Percentiles rank a stretch among this genome's conserved stretches.
Evolutionary conservation across 495 filamentous ascomycete genomes (phyloP).

Genomic region (Glonium stellatum): DNA sequence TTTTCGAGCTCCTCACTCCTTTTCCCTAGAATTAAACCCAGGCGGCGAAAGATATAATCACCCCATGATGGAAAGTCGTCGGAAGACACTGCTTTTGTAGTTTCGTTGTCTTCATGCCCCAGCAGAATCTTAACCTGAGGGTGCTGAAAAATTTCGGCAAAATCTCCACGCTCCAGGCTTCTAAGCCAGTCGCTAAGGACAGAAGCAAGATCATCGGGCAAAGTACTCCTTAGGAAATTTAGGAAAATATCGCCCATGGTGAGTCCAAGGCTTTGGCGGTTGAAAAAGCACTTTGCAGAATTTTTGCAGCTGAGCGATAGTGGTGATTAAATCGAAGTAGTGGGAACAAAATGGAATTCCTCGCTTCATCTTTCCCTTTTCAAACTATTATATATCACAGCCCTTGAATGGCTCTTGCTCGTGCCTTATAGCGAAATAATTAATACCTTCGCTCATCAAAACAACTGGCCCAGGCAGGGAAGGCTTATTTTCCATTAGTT

Average conservation of each 20-base stretch:
- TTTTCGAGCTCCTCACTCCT: slow-evolving; percentile 8
- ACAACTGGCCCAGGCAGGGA: too few species aligned
- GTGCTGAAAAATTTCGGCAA: slow-evolving; percentile 22
- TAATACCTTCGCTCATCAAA: too few species aligned
- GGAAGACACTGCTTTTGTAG: slow-evolving; percentile 10
- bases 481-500: too few species aligned
- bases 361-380: neutral
- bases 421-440: too few species aligned
- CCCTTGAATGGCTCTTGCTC: too few species aligned
- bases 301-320: neutral
- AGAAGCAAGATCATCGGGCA: slow-evolving; percentile 31
- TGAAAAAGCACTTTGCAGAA: neutral
- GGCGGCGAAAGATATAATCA: slow-evolving; percentile 36
- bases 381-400: too few species aligned
- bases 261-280: neutral
- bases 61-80: slow-evolving; percentile 33
- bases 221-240: slow-evolving; percentile 26
- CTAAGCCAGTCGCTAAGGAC: slow-evolving; percentile 26
- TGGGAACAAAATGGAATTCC: neutral
- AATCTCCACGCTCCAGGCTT: slow-evolving; percentile 20
- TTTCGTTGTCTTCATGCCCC: slow-evolving; percentile 24
- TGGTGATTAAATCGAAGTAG: neutral
- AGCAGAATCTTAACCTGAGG: slow-evolving; percentile 30
- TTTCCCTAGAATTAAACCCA: slow-evolving; percentile 28
- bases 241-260: slow-evolving; percentile 33